These are phyloP conservation scores for Veloporphyrellus conicus DNA, from an alignment of 1,284 basidiomycete genomes.

Conservation along the genomic window DNA sequence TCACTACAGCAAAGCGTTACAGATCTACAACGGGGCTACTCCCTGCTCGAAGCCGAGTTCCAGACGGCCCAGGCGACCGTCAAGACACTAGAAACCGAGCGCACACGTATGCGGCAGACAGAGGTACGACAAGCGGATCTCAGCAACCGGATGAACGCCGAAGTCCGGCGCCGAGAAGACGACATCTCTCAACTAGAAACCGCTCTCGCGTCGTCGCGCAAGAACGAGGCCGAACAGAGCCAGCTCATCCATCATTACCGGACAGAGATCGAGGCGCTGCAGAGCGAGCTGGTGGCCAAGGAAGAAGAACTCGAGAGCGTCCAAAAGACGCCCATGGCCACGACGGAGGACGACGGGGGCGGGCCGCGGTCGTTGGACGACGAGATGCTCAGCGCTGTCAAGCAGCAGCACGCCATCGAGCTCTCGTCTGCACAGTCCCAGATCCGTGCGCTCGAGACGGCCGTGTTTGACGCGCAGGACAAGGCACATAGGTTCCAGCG, in stretches of 20 bases:
- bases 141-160: slow-evolving; percentile 25
- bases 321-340: slow-evolving; percentile 24
- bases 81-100: slow-evolving; percentile 55
- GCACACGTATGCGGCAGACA: slow-evolving; percentile 51
- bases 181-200: slow-evolving; percentile 44
- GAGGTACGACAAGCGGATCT: slow-evolving; percentile 43
- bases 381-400: slow-evolving; percentile 64
- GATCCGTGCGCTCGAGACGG: slow-evolving; percentile 69
- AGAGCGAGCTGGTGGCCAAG: slow-evolving; percentile 51
- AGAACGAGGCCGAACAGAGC: slow-evolving; percentile 51
- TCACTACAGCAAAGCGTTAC: slow-evolving; percentile 45
- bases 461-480: slow-evolving; percentile 69
- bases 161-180: slow-evolving; percentile 44
- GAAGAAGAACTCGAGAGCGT: slow-evolving; percentile 60
- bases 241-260: slow-evolving; percentile 59
- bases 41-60: slow-evolving; percentile 59
- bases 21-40: slow-evolving; percentile 61
- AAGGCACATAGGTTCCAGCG: slow-evolving; percentile 67
- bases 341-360: slow-evolving; percentile 25
- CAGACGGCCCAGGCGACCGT: slow-evolving; percentile 48
- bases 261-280: slow-evolving; percentile 64
- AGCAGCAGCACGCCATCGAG: slow-evolving; percentile 73
- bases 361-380: slow-evolving; percentile 51
- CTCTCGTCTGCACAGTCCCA: slow-evolving; percentile 72
- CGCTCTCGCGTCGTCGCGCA: slow-evolving; percentile 26